Base-by-base conservation (phyloP, 345 rosid species). In the Eucalyptus victrix region DNA sequence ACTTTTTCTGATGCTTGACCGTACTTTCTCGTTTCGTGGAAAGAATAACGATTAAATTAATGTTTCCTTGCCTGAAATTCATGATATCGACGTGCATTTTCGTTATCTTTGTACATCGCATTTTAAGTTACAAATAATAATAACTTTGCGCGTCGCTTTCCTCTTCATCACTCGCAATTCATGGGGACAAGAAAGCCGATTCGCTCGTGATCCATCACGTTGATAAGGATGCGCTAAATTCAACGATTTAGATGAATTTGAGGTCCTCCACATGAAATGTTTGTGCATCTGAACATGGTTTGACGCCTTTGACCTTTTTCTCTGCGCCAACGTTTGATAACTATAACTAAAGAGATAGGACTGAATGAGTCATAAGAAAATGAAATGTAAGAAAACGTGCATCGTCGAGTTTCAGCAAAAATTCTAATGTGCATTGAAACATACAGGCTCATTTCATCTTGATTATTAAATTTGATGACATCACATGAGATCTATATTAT, bases 1-100 rank as follows among this genome's bases (percentile, higher is more conserved):
- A 94, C 45, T 53, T 4, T 34, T 34, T 90, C 89, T 80, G 87
- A 47, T 86, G 37, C 49, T 85, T 19, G 42, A 34, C 87, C 53
- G 24, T 8, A 86, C 76, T 24, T 53, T 80, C 51, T 37, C 42
- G 69, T 9, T 37, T 17, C 10, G 14, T n/a, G 54, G 30, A 44
- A 37, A 34, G 30, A 44, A 80, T 60, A 60, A 14, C 7, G n/a
- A 60, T 60, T 60, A 23, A 26, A 56, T 23, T 56, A 56, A 56
- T 56, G 62, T 56, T 24, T 24, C 62, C 13, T 10, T 24, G 62
- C 62, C 62, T 56, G 30, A 23, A 56, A 56, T 24, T 56, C 62
- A 56, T 23, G 62, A 56, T 56, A 56, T 56, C 6, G 44, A 34
- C 81, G 81, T 72, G 81, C 81, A 37, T 72, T 69, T 72, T 72